These are phyloP conservation scores for Blepharisma stoltei DNA, from an alignment of 73 alveolate genomes.

Conservation along the genomic window DNA sequence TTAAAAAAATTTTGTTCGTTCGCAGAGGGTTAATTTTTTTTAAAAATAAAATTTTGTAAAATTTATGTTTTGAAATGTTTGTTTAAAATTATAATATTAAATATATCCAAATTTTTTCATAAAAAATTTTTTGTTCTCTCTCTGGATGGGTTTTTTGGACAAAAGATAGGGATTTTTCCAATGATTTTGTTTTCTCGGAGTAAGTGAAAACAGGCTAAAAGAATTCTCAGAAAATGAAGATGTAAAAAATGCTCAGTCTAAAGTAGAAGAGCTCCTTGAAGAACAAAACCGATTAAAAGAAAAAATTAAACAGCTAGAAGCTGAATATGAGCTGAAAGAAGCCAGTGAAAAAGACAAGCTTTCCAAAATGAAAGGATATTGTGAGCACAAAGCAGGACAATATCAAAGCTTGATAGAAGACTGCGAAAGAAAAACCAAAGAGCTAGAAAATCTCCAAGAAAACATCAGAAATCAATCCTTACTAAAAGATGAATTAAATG, in stretches of 20 bases:
- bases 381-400: slow-evolving; percentile 4
- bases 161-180: too few relatives aligned
- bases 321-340: neutral
- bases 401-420: neutral
- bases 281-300: slow-evolving; percentile 3
- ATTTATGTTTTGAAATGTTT: too few relatives aligned
- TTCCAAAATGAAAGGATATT: neutral
- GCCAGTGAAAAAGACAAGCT: neutral
- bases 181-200: too few relatives aligned
- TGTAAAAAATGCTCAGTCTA: neutral
- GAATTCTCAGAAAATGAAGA: neutral
- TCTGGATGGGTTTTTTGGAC: too few relatives aligned
- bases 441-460: neutral
- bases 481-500: neutral
- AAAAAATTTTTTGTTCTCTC: too few relatives aligned
- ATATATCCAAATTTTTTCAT: too few relatives aligned
- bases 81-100: too few relatives aligned
- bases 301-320: neutral
- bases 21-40: too few relatives aligned
- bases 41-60: too few relatives aligned
- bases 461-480: neutral
- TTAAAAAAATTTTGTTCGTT: too few relatives aligned
- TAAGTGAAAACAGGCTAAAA: neutral
- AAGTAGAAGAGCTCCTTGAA: neutral
- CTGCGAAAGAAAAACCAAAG: neutral